Evolutionary conservation across 2,329 filamentous ascomycete species (phyloP), one percentile per base, ranked within the genome.

Genomic region (Aspergillus tubingensis): DNA sequence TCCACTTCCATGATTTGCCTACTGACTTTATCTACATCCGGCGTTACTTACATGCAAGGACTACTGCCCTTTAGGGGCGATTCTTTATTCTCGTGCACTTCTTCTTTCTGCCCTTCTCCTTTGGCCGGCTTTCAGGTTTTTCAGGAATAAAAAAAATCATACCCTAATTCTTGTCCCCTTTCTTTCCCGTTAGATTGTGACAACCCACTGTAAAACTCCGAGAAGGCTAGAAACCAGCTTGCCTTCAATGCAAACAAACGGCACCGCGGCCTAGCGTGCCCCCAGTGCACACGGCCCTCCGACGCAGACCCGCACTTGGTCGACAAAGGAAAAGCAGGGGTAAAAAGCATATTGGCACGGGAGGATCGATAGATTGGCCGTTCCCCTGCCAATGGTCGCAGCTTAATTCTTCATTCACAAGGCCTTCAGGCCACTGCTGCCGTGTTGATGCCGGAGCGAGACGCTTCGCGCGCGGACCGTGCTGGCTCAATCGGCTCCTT

Each of bases 401-500:
- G 25, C 41, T 30, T 30, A 30, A 30, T 30, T 30, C 27, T 30
- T 11, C 8, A 30, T 11, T 30, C 27, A 27, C 27, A 2, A 11
- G 27, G 8, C 41, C 41, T 43, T 67, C 58, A 76, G 36, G 68
- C 73, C 53, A 72, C 69, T 6, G 72, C 68, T 21, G 73, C 57
- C 17, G 71, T 64, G 62, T 72, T 73, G 61, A 66, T 58, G 50
- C 69, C 68, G 11, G 72, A 67, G 32, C 69, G 67, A 51, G 66
- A 64, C 25, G 68, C 60, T 43, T 74, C 67, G 43, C 70, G 70
- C 23, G 65, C 58, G 27, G 71, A 63, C 23, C 72, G 69, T 49
- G 66, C 58, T 27, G 71, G 75, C 41, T 79, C 76, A 44, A 79
- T 69, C 25, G 77, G 77, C 58, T 79, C 77, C 52, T 72, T 73